Evolutionary conservation across 2,329 filamentous ascomycete genomes (phyloP).

Genomic region (Salinomyces thailandicus): DNA sequence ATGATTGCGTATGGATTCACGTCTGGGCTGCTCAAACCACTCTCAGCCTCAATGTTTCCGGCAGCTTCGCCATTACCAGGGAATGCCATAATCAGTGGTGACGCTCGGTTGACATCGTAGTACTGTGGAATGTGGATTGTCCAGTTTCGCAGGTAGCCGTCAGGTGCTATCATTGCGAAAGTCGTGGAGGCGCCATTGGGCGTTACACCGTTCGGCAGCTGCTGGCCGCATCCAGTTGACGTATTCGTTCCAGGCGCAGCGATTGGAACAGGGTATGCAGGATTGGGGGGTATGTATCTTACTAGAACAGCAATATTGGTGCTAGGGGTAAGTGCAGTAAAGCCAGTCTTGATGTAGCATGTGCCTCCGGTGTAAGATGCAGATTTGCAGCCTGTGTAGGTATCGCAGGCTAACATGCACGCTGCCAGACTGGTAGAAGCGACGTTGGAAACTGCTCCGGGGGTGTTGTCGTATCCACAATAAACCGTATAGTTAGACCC

Average conservation of each 20-base stretch:
- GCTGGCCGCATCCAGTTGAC: conserved; percentile 16
- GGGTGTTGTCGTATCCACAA: conserved; percentile 11
- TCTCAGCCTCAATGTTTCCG: conserved; percentile 29
- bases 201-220: conserved; percentile 12
- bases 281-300: conserved; percentile 12
- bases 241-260: conserved; percentile 9
- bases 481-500: conserved; percentile 12
- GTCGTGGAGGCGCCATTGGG: conserved; percentile 11
- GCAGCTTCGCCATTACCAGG: conserved; percentile 32
- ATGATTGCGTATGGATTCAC: conserved; percentile 35
- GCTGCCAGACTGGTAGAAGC: conserved; percentile 5
- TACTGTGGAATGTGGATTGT: conserved; percentile 28
- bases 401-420: conserved; percentile 13
- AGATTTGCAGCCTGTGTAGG: conserved; percentile 6
- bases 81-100: conserved; percentile 36
- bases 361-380: conserved; percentile 7
- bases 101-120: conserved; percentile 29
- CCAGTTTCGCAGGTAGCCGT: conserved; percentile 26
- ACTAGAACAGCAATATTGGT: conserved; percentile 6
- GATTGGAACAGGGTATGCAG: conserved; percentile 10
- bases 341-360: conserved; percentile 15
- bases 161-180: conserved; percentile 11
- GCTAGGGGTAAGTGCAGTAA: conserved; percentile 4
- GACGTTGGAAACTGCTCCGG: conserved; percentile 1
- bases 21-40: conserved; percentile 32